Base-by-base conservation (phyloP, 1,284 basidiomycete species). In the Coniophora puteana region DNA sequence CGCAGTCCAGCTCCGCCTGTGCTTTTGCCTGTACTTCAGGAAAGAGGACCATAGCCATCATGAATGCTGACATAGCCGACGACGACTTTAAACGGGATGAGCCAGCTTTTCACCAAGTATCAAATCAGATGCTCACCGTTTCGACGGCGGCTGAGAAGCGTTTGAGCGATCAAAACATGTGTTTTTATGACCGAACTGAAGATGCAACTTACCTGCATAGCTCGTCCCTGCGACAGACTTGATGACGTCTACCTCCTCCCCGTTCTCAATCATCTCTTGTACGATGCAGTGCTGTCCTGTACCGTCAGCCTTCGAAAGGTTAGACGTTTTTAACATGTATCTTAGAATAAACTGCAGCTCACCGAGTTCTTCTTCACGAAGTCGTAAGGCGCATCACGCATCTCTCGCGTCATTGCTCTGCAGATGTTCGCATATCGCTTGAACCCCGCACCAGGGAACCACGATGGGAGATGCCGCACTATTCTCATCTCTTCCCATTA, bases 1-100 rank as follows among this genome's bases (percentile, higher is more conserved):
- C 62, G 4, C 43, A 26, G 42, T 69, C 65, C n/a, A 71, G 50
- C 45, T 68, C 64, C 8, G 46, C 49, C 43, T 67, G 67, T 1
- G 65, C 68, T 29, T 52, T 57, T 18, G 45, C 42, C 36, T 65
- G 62, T 7, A 54, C 50, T 3, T 63, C 61, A 1, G 61, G 61
- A 21, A 52, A 43, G 32, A 36, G 32, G 5, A 36, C 8, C 37
- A 46, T 33, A 7, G 37, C 41, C 37, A 40, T 29, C 43, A 44
- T 20, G 27, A 44, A 44, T n/a, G 41, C 36, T 10, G 37, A 44
- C 5, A 46, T 13, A 1, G 24, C 37, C 13, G 41, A 36, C 11
- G 43, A 36, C 12, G 28, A 44, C 42, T 44, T 8, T 12, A 12
- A 21, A 14, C 21, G 20, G 17, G 24, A 26, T 46, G 16, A 44